phyloP scores from a whole-genome alignment of 345 rosid species.

The Eucalyptus sideroxylon region DNA sequence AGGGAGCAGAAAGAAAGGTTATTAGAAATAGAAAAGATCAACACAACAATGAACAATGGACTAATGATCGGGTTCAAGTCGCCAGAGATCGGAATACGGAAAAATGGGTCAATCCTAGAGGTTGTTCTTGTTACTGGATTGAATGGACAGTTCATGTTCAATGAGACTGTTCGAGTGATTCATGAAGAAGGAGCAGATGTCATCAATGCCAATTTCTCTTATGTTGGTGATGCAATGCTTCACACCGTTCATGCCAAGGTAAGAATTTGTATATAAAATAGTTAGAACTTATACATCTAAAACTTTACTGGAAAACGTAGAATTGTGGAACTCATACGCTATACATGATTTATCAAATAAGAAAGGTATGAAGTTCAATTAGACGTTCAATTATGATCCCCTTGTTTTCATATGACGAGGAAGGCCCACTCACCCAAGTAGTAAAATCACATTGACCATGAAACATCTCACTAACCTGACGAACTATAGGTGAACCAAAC shows the following conservation, averaged over 20 bases:
- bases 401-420: background rate
- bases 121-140: slow-evolving; percentile 25
- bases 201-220: slow-evolving; percentile 16
- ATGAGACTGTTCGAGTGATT: slow-evolving; percentile 24
- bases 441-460: background rate
- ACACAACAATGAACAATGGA: background rate
- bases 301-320: background rate
- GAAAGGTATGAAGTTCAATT: background rate
- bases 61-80: background rate
- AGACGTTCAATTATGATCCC: background rate
- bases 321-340: background rate
- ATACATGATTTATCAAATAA: background rate
- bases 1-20: slow-evolving; percentile 35
- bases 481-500: background rate
- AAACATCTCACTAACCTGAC: background rate
- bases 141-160: slow-evolving; percentile 8
- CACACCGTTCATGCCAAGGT: slow-evolving; percentile 35
- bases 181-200: slow-evolving; percentile 30
- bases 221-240: slow-evolving; percentile 2
- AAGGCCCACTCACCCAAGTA: background rate
- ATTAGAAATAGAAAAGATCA: background rate
- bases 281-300: background rate
- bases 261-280: background rate
- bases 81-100: background rate
- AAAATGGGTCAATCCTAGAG: background rate